phyloP scores from a whole-genome alignment of 768 basidiomycete genomes.

The Naganishia randhawae region DNA sequence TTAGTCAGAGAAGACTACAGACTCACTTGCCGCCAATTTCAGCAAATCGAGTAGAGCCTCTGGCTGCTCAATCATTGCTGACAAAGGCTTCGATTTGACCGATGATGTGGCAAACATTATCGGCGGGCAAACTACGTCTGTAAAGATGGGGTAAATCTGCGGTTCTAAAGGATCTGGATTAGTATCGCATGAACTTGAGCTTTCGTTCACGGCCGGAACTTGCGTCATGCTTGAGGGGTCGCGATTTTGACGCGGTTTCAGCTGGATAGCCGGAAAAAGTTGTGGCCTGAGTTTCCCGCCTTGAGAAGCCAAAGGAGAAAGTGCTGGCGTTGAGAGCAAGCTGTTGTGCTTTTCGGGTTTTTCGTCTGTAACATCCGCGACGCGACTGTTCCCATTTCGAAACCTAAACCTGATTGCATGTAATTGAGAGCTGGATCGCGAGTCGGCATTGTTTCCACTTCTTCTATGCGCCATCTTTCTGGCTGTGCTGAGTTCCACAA shows the following conservation, averaged over 20 bases:
- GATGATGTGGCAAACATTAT: background rate
- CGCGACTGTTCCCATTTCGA: background rate
- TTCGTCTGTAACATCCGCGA: background rate
- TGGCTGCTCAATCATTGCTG: background rate
- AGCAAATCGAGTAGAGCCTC: background rate
- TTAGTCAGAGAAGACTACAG: background rate
- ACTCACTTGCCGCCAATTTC: background rate
- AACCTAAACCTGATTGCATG: background rate
- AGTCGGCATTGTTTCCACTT: background rate
- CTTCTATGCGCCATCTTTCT: background rate
- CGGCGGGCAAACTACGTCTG: background rate
- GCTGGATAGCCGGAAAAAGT: background rate
- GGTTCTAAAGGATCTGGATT: no score
- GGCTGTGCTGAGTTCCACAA: background rate
- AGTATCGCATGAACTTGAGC: no score
- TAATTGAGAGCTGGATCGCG: background rate
- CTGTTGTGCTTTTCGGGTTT: background rate
- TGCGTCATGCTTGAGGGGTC: background rate
- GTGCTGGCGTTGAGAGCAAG: background rate
- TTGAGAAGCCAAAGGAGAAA: background rate
- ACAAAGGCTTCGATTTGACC: background rate
- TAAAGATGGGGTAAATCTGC: background rate
- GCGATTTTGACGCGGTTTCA: background rate
- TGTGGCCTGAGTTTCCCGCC: background rate
- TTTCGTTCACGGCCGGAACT: no score